phyloP scores from a whole-genome alignment of 306 rosid genomes.

The Lotus japonicus region DNA sequence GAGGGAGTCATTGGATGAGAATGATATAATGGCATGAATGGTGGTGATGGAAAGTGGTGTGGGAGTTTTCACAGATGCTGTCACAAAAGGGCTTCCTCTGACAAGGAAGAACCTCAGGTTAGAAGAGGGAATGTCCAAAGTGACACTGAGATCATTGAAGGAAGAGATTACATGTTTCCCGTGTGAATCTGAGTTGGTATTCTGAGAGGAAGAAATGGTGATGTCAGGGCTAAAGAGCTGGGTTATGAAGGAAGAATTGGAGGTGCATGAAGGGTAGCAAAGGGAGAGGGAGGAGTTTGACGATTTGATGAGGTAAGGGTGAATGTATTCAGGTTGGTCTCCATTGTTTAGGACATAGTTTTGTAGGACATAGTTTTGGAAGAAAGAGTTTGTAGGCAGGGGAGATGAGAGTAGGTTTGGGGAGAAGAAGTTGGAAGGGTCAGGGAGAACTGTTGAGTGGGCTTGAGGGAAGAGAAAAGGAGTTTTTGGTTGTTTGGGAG shows the following conservation, averaged over 20 bases:
- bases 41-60: constrained; percentile 56
- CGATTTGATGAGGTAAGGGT: constrained; percentile 75
- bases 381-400: constrained; percentile 82
- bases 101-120: constrained; percentile 63
- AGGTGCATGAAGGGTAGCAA: constrained; percentile 54
- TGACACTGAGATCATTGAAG: constrained; percentile 59
- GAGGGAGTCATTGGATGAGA: constrained; percentile 36
- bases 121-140: constrained; percentile 65
- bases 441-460: constrained; percentile 58
- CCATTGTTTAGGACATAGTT: constrained; percentile 65
- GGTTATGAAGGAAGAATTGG: constrained; percentile 33
- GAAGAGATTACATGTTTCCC: constrained; percentile 31
- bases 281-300: constrained; percentile 54
- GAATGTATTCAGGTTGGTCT: constrained; percentile 62
- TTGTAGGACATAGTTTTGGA: constrained; percentile 65
- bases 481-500: constrained; percentile 11
- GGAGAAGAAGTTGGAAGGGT: constrained; percentile 68
- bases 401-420: constrained; percentile 56
- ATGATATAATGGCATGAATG: constrained; percentile 44
- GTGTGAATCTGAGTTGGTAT: constrained; percentile 14
- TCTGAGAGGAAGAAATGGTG: constrained; percentile 46
- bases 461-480: constrained; percentile 59
- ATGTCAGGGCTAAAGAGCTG: constrained; percentile 62
- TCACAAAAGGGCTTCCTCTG: constrained; percentile 77
- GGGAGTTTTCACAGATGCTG: constrained; percentile 32